Conservation (phyloP, 192 early-diverging fungal species). For the Pilaira anomala region DNA sequence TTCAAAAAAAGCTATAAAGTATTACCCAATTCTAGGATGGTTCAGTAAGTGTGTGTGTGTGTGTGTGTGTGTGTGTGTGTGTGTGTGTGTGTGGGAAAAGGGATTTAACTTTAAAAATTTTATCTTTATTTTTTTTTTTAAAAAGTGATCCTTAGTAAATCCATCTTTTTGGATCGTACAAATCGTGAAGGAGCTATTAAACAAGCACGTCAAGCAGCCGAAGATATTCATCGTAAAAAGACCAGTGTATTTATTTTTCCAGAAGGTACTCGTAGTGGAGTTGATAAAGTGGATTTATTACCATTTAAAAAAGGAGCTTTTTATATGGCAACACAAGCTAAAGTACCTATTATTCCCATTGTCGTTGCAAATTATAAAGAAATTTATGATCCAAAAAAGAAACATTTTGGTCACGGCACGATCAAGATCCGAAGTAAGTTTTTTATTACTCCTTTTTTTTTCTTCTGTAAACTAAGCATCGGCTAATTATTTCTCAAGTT, state of each 20-base stretch:
- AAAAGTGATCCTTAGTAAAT: conserved; percentile 76
- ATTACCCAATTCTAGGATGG: conserved; percentile 69
- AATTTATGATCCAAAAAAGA: conserved; percentile 53
- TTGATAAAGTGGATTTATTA: conserved; percentile 64
- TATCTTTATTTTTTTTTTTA: conserved; percentile 4
- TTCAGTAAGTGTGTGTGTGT: conserved; percentile 66
- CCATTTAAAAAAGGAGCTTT: conserved; percentile 98
- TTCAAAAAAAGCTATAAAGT: conserved; percentile 68
- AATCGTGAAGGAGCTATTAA: conserved; percentile 77
- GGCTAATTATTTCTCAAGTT: conserved; percentile 19
- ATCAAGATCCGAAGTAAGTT: conserved; percentile 54
- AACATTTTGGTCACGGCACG: conserved; percentile 49
- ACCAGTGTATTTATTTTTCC: conserved; percentile 84
- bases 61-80: neutral
- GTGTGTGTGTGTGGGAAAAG: neutral
- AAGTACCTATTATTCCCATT: conserved; percentile 84
- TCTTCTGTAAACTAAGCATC: neutral
- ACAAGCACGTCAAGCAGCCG: conserved; percentile 71
- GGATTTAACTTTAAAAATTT: neutral
- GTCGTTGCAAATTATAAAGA: conserved; percentile 72
- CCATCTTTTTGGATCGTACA: conserved; percentile 85
- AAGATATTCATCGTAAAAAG: conserved; percentile 70
- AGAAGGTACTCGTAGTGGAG: conserved; percentile 84
- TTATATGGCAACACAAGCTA: conserved; percentile 83
- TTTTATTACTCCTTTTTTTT: too few species aligned